Evolutionary conservation across 176 grass and related monocot species (phyloP).

Genomic region (Eleusine indica): DNA sequence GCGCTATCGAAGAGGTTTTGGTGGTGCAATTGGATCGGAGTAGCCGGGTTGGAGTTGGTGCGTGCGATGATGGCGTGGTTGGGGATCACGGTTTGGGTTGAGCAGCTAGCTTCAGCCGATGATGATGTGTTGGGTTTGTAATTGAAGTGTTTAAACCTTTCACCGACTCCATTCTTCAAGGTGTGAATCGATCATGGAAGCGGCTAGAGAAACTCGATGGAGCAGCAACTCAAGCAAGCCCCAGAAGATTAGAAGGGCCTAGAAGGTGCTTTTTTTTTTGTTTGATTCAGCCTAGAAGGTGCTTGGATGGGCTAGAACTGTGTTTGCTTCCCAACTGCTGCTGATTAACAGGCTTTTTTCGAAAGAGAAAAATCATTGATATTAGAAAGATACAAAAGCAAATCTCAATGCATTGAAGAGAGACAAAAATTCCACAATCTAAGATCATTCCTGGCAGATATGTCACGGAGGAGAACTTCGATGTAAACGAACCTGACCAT

Average conservation of each 20-base stretch:
- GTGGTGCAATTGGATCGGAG: neutral
- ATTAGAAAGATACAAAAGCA: too few species aligned
- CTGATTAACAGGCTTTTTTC: too few species aligned
- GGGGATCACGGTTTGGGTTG: slow-evolving; percentile 33
- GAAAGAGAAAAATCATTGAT: too few species aligned
- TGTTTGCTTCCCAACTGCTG: too few species aligned
- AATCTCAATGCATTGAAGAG: too few species aligned
- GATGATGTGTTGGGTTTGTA: neutral
- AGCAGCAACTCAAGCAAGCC: neutral
- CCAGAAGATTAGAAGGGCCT: neutral
- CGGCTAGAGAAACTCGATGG: neutral
- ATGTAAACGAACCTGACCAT: too few species aligned
- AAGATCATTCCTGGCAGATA: too few species aligned
- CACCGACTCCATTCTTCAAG: neutral
- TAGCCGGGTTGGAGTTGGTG: slow-evolving; percentile 8
- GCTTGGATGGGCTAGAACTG: neutral
- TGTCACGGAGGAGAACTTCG: too few species aligned
- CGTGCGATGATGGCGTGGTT: slow-evolving; percentile 25
- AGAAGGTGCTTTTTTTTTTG: neutral
- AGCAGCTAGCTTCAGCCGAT: slow-evolving; percentile 17
- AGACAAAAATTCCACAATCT: too few species aligned
- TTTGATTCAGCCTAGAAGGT: neutral
- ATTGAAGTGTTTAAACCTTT: neutral
- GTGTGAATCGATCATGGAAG: slow-evolving; percentile 1
- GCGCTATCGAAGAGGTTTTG: slow-evolving; percentile 38